Conservation (phyloP, 257 asterid species). For the Plantago major region DNA sequence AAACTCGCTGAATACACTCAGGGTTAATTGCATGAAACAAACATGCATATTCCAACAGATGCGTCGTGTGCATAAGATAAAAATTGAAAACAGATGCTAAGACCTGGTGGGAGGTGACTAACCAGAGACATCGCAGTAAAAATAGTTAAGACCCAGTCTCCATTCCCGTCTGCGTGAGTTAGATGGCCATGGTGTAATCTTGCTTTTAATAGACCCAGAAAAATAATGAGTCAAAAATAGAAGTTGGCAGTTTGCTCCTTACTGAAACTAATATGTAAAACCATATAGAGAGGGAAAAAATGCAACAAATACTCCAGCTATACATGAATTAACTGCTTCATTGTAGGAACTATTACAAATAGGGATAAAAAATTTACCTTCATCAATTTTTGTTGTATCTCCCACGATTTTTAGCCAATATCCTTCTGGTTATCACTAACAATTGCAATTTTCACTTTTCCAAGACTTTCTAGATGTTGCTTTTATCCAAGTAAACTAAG, state of each 20-base stretch:
- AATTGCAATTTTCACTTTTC: not conserved
- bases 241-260: slow-evolving; percentile 8
- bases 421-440: not conserved
- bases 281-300: too few relatives aligned
- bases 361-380: not conserved
- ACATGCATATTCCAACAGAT: slow-evolving; percentile 5
- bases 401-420: too few relatives aligned
- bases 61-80: not conserved
- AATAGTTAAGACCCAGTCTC: slow-evolving; percentile 97
- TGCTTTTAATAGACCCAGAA: slow-evolving; percentile 40
- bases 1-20: not conserved
- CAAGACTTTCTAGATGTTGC: not conserved
- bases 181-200: slow-evolving; percentile 93
- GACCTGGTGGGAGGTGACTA: slow-evolving; percentile 25
- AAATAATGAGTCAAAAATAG: slow-evolving; percentile 21
- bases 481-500: too few relatives aligned
- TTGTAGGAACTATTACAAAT: not conserved
- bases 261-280: slow-evolving; percentile 6
- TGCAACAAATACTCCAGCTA: not conserved
- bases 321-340: not conserved
- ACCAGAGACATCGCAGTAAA: slow-evolving; percentile 90
- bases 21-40: not conserved
- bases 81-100: slow-evolving; percentile 9
- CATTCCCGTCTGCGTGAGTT: slow-evolving; percentile 91
- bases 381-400: not conserved